A percentile compares a stretch with the other conserved stretches of the same genome.
Evolutionary conservation across 2,329 filamentous ascomycete species (phyloP).

Genomic region (Mycocentrospora acerina): DNA sequence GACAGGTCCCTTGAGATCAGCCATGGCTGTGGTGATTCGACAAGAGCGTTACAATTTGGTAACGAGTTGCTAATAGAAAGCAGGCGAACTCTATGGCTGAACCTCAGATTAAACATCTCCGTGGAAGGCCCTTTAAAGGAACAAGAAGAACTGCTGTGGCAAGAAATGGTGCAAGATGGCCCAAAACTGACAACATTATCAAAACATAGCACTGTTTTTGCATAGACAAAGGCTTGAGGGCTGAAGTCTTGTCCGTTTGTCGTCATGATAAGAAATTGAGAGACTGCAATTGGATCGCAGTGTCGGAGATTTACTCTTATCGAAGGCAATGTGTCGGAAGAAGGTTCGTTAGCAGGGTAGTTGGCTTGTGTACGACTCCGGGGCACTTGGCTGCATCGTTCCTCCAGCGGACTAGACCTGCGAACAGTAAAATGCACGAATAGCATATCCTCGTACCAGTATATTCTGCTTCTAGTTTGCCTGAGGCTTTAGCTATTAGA

Average conservation of each 20-base stretch:
- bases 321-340: neutral
- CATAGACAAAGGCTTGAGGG: slow-evolving; percentile 8
- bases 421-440: too few species aligned
- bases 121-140: slow-evolving; percentile 15
- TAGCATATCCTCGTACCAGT: too few species aligned
- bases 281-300: slow-evolving; percentile 1
- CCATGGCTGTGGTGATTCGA: slow-evolving; percentile 12
- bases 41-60: slow-evolving; percentile 4
- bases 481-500: too few species aligned
- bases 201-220: slow-evolving; percentile 3
- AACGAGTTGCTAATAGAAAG: slow-evolving; percentile 9
- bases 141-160: slow-evolving; percentile 7
- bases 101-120: slow-evolving; percentile 8
- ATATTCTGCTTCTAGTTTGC: too few species aligned
- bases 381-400: neutral
- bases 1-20: slow-evolving; percentile 7
- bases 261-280: slow-evolving; percentile 6
- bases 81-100: slow-evolving; percentile 6
- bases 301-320: neutral
- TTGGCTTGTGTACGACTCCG: neutral
- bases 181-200: slow-evolving; percentile 20
- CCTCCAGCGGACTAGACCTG: too few species aligned
- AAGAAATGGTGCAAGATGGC: slow-evolving; percentile 21
- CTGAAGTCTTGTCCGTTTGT: slow-evolving; percentile 1
- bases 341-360: neutral